phyloP scores from a whole-genome alignment of 768 basidiomycete species.

The Podaxis sp. region DNA sequence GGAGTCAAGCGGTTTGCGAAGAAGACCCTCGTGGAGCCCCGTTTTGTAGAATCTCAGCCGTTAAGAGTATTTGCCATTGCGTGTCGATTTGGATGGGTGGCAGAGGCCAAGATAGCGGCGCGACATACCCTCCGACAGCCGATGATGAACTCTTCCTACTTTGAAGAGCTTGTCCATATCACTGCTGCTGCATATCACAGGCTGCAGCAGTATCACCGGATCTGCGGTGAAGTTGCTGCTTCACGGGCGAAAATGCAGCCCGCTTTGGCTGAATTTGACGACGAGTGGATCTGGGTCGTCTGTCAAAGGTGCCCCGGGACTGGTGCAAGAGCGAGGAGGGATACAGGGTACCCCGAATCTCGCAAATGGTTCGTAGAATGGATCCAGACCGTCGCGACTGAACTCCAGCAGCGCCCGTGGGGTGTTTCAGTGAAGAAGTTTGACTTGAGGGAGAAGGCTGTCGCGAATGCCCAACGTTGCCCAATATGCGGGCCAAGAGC shows the following conservation, averaged over 20 bases:
- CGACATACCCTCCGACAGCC: constrained; percentile 32
- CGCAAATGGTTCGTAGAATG: constrained; percentile 34
- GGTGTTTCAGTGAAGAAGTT: constrained; percentile 31
- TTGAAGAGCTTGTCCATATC: constrained; percentile 37
- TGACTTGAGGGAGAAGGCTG: constrained; percentile 26
- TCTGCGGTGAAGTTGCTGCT: constrained; percentile 35
- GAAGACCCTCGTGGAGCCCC: constrained; percentile 28
- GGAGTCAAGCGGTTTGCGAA: constrained; percentile 33
- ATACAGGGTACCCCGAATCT: constrained; percentile 19
- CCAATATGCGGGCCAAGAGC: constrained; percentile 24
- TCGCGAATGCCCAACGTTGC: constrained; percentile 25
- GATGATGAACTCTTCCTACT: constrained; percentile 24
- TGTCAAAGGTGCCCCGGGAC: constrained; percentile 25
- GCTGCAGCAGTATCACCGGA: constrained; percentile 39
- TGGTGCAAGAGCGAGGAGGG: constrained; percentile 13
- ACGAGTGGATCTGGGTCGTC: constrained; percentile 32
- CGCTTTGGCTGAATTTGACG: constrained; percentile 25
- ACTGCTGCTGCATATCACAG: constrained; percentile 38
- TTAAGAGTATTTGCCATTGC: constrained; percentile 43
- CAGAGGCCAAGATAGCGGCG: constrained; percentile 32
- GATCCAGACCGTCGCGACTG: constrained; percentile 28
- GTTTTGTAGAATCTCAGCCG: constrained; percentile 35
- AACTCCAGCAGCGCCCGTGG: constrained; percentile 30
- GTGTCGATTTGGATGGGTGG: constrained; percentile 35
- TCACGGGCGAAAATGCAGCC: constrained; percentile 26